Conservation (phyloP, 257 asterid species). For the Ilex asprella region DNA sequence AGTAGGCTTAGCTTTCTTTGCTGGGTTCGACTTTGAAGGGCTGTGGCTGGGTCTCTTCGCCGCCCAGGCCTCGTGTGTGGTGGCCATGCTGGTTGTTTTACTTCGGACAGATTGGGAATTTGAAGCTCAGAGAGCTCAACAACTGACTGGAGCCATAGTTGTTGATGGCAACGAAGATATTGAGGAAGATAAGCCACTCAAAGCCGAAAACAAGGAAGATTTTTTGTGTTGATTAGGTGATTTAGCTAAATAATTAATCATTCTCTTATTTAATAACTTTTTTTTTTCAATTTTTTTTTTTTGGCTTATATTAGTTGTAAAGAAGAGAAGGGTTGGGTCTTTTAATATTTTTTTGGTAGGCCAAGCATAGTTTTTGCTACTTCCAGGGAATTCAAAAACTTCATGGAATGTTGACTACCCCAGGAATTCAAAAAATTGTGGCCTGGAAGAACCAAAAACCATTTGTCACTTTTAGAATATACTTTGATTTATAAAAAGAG, state of each 20-base stretch:
- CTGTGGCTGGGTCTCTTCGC: slow-evolving; percentile 80
- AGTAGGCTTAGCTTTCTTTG: slow-evolving; percentile 45
- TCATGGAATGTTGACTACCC: no score
- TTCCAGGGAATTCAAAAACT: no score
- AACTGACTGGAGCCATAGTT: slow-evolving; percentile 35
- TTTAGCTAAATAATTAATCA: not conserved
- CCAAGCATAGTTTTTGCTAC: no score
- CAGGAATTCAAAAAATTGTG: no score
- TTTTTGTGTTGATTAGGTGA: slow-evolving; percentile 19
- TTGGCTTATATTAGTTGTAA: not conserved
- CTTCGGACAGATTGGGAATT: slow-evolving; percentile 62
- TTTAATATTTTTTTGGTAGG: no score
- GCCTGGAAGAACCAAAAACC: no score
- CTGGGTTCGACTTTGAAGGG: slow-evolving; percentile 58
- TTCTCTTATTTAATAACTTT: not conserved
- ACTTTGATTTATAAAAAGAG: no score
- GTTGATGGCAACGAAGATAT: slow-evolving; percentile 3
- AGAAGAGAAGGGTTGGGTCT: no score
- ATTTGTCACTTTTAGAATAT: no score
- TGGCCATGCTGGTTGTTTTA: slow-evolving; percentile 57
- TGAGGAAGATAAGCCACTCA: slow-evolving; percentile 11
- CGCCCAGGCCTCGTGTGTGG: slow-evolving; percentile 70
- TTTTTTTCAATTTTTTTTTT: not conserved
- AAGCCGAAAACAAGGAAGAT: slow-evolving; percentile 16
- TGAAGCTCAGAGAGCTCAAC: slow-evolving; percentile 51